A percentile compares a stretch with the other conserved stretches of the same genome.
phyloP scores from a whole-genome alignment of 2,329 filamentous ascomycete genomes.

The Colletotrichum ledebouriae region DNA sequence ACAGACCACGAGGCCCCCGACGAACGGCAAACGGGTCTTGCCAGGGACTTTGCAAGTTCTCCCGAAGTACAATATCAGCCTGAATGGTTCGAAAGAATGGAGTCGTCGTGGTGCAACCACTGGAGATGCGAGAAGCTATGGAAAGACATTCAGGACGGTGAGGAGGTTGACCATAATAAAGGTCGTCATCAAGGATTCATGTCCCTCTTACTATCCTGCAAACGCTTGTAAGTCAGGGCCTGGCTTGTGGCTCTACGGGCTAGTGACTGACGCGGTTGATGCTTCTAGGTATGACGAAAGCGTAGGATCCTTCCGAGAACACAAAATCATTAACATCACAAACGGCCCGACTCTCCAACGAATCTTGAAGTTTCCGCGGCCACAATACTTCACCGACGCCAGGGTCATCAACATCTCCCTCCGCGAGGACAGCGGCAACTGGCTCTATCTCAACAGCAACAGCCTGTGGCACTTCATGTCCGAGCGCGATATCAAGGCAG shows the following conservation, averaged over 20 bases:
- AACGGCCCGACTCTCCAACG: conserved; percentile 35
- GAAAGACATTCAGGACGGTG: conserved; percentile 29
- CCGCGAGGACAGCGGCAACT: conserved; percentile 40
- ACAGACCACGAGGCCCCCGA: conserved; percentile 38
- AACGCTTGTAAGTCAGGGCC: conserved; percentile 29
- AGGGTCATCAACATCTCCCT: conserved; percentile 40
- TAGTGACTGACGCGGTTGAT: background rate
- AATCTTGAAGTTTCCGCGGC: conserved; percentile 20
- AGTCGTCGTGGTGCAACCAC: conserved; percentile 43
- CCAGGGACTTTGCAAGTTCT: conserved; percentile 14
- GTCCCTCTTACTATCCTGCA: conserved; percentile 40
- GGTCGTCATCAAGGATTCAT: conserved; percentile 21
- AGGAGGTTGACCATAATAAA: background rate
- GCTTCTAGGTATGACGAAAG: conserved; percentile 35
- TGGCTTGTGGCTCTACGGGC: no score
- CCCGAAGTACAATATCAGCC: conserved; percentile 32
- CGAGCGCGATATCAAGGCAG: background rate
- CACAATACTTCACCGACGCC: background rate
- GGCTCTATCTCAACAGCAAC: conserved; percentile 37
- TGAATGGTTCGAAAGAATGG: conserved; percentile 40
- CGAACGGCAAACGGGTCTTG: conserved; percentile 34
- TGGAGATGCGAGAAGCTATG: conserved; percentile 41
- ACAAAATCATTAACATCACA: conserved; percentile 37
- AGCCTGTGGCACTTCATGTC: conserved; percentile 32
- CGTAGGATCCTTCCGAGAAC: conserved; percentile 24